Percentiles rank a stretch among this genome's conserved stretches.
Evolutionary conservation across 192 early-diverging fungal species (phyloP).

Genomic region (Lobosporangium transversale): DNA sequence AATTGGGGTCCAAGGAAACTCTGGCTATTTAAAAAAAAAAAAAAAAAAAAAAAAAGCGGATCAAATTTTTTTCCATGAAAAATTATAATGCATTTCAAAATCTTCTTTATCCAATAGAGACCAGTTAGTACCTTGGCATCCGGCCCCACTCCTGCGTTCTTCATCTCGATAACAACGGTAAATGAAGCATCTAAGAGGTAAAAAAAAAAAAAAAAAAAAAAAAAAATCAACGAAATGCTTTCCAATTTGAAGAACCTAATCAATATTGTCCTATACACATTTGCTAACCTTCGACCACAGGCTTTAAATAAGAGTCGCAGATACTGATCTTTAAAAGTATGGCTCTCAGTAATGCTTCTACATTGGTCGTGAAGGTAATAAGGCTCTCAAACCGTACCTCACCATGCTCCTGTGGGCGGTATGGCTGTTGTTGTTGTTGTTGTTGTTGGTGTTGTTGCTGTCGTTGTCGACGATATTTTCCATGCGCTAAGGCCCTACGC

Average conservation of each 20-base stretch:
- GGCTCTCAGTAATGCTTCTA: conserved; percentile 22
- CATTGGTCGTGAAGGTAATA: conserved; percentile 22
- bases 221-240: no score
- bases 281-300: conserved; percentile 13
- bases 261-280: not conserved
- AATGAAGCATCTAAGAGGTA: conserved; percentile 38
- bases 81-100: not conserved
- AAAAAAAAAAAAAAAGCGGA: not conserved
- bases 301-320: conserved; percentile 17
- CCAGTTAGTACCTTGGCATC: conserved; percentile 22
- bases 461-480: not conserved
- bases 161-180: conserved; percentile 39
- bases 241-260: not conserved
- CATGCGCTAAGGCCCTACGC: not conserved
- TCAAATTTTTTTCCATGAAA: no score
- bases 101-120: not conserved
- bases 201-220: no score
- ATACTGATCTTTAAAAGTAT: conserved; percentile 35
- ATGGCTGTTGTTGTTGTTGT: not conserved
- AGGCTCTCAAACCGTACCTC: not conserved
- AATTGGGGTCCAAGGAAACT: conserved; percentile 45
- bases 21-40: conserved; percentile 3
- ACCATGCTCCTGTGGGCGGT: not conserved
- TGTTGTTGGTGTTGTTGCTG: not conserved
- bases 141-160: conserved; percentile 4